Evolutionary conservation across 2,329 filamentous ascomycete species (phyloP).

Genomic region (Parastagonospora nodorum): DNA sequence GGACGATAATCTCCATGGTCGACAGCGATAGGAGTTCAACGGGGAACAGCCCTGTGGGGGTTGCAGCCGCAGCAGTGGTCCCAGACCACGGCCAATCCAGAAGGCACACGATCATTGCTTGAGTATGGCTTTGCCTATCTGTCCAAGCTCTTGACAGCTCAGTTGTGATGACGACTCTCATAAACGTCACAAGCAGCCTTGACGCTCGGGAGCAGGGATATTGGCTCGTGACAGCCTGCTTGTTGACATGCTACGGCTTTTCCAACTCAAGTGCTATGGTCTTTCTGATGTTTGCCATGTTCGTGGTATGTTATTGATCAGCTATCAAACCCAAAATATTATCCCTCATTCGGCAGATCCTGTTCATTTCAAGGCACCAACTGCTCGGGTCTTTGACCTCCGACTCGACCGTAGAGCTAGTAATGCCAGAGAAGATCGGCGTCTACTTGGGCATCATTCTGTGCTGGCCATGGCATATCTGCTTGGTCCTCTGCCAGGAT

Average conservation of each 20-base stretch:
- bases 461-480: conserved; percentile 51
- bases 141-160: conserved; percentile 40
- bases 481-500: conserved; percentile 53
- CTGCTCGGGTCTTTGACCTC: conserved; percentile 55
- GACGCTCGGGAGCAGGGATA: conserved; percentile 30
- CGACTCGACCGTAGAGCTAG: conserved; percentile 36
- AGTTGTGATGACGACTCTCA: conserved; percentile 39
- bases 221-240: conserved; percentile 42
- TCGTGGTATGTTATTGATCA: too few species aligned
- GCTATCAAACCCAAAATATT: too few species aligned
- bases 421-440: conserved; percentile 36
- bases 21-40: not conserved
- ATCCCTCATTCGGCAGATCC: conserved; percentile 34
- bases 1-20: not conserved
- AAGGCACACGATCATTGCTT: conserved; percentile 35
- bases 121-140: conserved; percentile 41
- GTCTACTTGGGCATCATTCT: conserved; percentile 42
- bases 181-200: conserved; percentile 37
- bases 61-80: conserved; percentile 9
- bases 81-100: conserved; percentile 26
- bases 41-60: not conserved
- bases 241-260: conserved; percentile 37
- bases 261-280: conserved; percentile 27
- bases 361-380: conserved; percentile 53
- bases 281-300: conserved; percentile 22